phyloP scores from a whole-genome alignment of 345 rosid species.

The Linum tenue region DNA sequence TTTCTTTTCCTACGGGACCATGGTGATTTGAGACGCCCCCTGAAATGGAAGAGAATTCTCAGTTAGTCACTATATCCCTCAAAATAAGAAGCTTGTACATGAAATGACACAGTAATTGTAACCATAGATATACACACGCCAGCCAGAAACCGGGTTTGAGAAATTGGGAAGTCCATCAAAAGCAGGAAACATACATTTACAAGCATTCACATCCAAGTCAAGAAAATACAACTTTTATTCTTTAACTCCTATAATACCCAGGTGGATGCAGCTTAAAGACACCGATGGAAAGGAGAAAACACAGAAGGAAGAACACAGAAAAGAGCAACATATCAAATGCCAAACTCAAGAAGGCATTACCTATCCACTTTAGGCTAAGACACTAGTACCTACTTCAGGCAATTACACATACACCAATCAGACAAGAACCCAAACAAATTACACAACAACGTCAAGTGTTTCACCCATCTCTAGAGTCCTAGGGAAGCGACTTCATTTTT shows the following conservation, averaged over 20 bases:
- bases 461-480: too few species aligned
- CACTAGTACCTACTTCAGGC: too few species aligned
- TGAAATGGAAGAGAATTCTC: slow-evolving; percentile 17
- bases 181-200: neutral
- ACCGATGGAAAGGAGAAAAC: neutral
- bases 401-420: too few species aligned
- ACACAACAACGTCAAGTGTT: too few species aligned
- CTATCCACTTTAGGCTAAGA: too few species aligned
- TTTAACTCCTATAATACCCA: neutral
- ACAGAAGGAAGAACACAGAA: neutral
- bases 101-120: slow-evolving; percentile 4
- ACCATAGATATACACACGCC: slow-evolving; percentile 9
- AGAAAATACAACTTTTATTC: neutral
- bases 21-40: slow-evolving; percentile 70
- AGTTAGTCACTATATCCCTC: slow-evolving; percentile 6
- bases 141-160: neutral
- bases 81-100: neutral
- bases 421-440: too few species aligned
- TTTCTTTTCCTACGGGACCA: slow-evolving; percentile 82
- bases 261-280: neutral
- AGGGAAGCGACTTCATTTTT: too few species aligned
- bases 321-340: neutral
- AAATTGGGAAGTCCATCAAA: neutral
- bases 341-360: neutral
- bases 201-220: slow-evolving; percentile 3